phyloP scores from a whole-genome alignment of 1,284 basidiomycete species.

The Kwoniella shivajii region DNA sequence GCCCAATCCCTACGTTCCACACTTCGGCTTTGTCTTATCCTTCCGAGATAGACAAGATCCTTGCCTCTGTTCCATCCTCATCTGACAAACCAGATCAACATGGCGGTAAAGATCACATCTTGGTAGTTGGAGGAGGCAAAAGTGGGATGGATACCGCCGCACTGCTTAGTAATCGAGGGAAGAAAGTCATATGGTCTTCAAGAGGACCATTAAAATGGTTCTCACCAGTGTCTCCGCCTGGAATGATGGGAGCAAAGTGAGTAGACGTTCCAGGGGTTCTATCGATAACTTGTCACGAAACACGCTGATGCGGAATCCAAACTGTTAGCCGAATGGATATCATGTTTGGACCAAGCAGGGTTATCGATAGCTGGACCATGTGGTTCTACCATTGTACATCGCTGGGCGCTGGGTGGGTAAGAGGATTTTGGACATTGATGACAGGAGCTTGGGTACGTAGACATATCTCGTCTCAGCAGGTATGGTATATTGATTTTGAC shows the following conservation, averaged over 20 bases:
- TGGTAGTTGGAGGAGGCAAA: conserved; percentile 4
- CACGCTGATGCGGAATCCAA: neutral
- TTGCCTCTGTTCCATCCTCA: neutral
- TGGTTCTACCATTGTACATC: neutral
- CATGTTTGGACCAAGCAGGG: conserved; percentile 2
- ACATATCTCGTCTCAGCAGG: neutral
- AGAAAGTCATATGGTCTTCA: conserved; percentile 7
- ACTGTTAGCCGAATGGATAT: neutral
- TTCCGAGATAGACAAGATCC: neutral
- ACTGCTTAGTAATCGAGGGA: conserved; percentile 2
- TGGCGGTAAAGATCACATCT: neutral
- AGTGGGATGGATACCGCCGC: conserved; percentile 7
- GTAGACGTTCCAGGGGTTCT: neutral
- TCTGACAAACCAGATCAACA: neutral
- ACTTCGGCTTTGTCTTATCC: neutral
- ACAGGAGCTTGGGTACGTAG: neutral
- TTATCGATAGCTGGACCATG: conserved; percentile 1
- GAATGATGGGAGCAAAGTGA: conserved; percentile 7
- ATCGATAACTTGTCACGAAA: neutral
- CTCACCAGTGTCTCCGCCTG: neutral
- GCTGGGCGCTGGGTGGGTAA: neutral
- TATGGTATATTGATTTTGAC: too few species aligned
- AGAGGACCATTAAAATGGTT: conserved; percentile 10
- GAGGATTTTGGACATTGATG: conserved; percentile 2
- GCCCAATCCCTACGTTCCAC: neutral